Evolutionary conservation across 192 early-diverging fungal species (phyloP).

Genomic region (Podila verticillata): DNA sequence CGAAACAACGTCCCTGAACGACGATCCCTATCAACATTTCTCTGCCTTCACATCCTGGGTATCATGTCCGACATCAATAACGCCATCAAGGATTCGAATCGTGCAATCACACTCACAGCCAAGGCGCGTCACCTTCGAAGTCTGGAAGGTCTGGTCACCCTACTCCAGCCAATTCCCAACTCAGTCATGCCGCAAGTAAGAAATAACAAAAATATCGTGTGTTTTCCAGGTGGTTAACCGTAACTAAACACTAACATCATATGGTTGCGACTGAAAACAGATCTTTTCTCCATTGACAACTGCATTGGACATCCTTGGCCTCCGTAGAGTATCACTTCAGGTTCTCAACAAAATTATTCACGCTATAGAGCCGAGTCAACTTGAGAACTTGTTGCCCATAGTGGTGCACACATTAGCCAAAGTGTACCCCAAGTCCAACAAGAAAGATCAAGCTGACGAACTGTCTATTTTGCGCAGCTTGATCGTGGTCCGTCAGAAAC

Average conservation of each 20-base stretch:
- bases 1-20: slow-evolving; percentile 2
- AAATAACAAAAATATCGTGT: too few relatives aligned
- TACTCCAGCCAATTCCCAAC: neutral
- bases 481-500: slow-evolving; percentile 18
- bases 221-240: too few relatives aligned
- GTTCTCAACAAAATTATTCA: slow-evolving; percentile 8
- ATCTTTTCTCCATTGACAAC: slow-evolving; percentile 29
- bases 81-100: slow-evolving; percentile 13
- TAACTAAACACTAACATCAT: too few relatives aligned
- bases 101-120: slow-evolving; percentile 8
- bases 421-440: slow-evolving; percentile 9
- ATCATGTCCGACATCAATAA: slow-evolving; percentile 43
- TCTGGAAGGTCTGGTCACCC: slow-evolving; percentile 5
- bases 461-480: slow-evolving; percentile 16
- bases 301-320: slow-evolving; percentile 22
- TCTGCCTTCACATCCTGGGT: slow-evolving; percentile 29
- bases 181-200: slow-evolving; percentile 11
- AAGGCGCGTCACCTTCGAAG: slow-evolving; percentile 35
- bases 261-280: neutral
- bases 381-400: slow-evolving; percentile 16
- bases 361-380: slow-evolving; percentile 4
- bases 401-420: slow-evolving; percentile 12
- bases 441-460: neutral
- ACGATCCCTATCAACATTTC: slow-evolving; percentile 17
- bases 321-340: slow-evolving; percentile 17